Percentiles rank a stretch among this genome's conserved stretches.
Conservation (phyloP, 371 early-diverging fungal species). For the Mortierella sp. region DNA sequence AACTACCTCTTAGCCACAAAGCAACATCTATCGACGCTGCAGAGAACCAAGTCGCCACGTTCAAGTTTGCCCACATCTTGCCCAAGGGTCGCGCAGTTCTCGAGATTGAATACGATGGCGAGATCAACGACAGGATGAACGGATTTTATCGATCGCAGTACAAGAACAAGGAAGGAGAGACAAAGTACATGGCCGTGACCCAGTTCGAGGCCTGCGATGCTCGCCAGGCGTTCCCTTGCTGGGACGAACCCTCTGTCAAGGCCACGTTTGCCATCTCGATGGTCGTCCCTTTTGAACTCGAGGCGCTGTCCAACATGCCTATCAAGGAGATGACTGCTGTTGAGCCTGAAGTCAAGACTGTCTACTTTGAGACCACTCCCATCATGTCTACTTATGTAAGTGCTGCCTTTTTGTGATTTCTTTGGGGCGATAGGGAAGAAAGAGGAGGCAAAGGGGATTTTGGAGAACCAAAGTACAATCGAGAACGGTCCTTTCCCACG, state of each 20-base stretch:
- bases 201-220: conserved; percentile 95
- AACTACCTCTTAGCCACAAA: conserved; percentile 22
- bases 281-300: conserved; percentile 70
- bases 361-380: conserved; percentile 86
- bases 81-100: conserved; percentile 66
- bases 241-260: conserved; percentile 90
- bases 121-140: conserved; percentile 83
- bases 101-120: conserved; percentile 74
- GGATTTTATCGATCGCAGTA: conserved; percentile 89
- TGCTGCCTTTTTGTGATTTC: not conserved
- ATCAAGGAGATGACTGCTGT: conserved; percentile 59
- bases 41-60: conserved; percentile 66
- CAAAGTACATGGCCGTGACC: conserved; percentile 81
- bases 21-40: conserved; percentile 63
- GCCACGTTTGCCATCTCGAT: conserved; percentile 90
- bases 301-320: conserved; percentile 91
- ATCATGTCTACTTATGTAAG: conserved; percentile 90
- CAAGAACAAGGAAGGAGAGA: conserved; percentile 71
- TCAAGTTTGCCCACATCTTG: conserved; percentile 67
- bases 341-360: conserved; percentile 57
- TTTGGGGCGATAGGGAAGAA: too few relatives aligned
- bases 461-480: not conserved
- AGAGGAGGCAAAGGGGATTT: not conserved
- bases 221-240: conserved; percentile 92
- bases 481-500: conserved; percentile 9